Base-by-base conservation (phyloP, 768 basidiomycete species). In the Amanita phalloides region DNA sequence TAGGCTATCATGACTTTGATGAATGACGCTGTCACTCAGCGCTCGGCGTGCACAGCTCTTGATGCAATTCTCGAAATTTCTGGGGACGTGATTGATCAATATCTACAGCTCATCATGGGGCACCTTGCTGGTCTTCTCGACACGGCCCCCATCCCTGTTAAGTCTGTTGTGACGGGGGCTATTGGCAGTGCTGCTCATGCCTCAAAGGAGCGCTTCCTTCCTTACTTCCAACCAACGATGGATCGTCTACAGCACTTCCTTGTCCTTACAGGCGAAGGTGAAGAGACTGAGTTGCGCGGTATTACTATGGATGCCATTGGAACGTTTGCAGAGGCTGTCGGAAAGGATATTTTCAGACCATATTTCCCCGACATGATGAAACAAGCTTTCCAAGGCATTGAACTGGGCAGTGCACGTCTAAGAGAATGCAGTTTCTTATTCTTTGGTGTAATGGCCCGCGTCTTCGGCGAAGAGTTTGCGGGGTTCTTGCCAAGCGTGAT, bases 301-400 rank as follows among this genome's bases (percentile, higher is more conserved):
- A 94, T 97, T 62, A 86, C 95, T 9, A 96, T 96, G 82, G 96
- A 98, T 68, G 91, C 96, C n/a, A 84, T 97, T 54, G 96, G 96
- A 48, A 97, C 96, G 0, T 91, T 99, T 59, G 90, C 96, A 11
- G 95, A 98, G 69, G 92, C 95, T 6, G 90, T 98, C 54, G 95
- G 96, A 56, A 81, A 84, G 62, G 94, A 98, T 11, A 72, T 82
- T 26, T 99, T 98, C 84, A 75, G 90, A 32, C 94, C 93, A 14
- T 98, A 86, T 79, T 96, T 95, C 74, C 76, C 83, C n/a, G 84
- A 90, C 53, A 81, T 95, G 78, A 98, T 99, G 96, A 81, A 82
- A 64, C 85, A 89, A 58, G 92, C 94, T 2, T 93, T 97, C 75
- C 78, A 86, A 56, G 93, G 90, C 43, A 79, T 93, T 52, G 81